Conservation (phyloP, 75 land plant genomes). For the Isoetes taiwanensis region DNA sequence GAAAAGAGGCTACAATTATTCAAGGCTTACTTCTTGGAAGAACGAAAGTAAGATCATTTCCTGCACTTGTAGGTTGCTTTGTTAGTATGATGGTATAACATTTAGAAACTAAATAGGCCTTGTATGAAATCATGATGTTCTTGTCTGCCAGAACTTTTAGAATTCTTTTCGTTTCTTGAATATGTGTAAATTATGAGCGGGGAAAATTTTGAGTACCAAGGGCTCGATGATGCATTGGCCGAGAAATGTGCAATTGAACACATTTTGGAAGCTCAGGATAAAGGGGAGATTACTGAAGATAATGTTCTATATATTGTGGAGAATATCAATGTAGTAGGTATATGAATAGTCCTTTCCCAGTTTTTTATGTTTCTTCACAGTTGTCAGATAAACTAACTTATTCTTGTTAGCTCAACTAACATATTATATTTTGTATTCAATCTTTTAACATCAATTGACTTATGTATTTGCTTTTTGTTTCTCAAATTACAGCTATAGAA, state of each 20-base stretch:
- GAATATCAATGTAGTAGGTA: constrained; percentile 91
- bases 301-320: constrained; percentile 85
- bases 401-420: too few species aligned
- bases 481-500: too few species aligned
- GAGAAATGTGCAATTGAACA: constrained; percentile 72
- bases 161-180: background rate
- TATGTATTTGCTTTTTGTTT: too few species aligned
- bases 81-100: background rate
- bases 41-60: constrained; percentile 37
- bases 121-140: too few species aligned
- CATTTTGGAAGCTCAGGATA: constrained; percentile 54
- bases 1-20: constrained; percentile 42
- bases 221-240: too few species aligned
- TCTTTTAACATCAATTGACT: too few species aligned
- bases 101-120: background rate
- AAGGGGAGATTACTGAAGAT: constrained; percentile 73
- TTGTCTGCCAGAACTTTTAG: too few species aligned
- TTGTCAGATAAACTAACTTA: too few species aligned
- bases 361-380: too few species aligned
- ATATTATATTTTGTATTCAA: too few species aligned
- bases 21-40: constrained; percentile 54
- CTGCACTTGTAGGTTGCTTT: background rate
- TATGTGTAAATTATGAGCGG: background rate
- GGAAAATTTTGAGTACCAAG: too few species aligned
- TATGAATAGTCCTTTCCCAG: too few species aligned